Conservation (phyloP, 2,329 filamentous ascomycete genomes). For the Aspergillus costaricaensis region DNA sequence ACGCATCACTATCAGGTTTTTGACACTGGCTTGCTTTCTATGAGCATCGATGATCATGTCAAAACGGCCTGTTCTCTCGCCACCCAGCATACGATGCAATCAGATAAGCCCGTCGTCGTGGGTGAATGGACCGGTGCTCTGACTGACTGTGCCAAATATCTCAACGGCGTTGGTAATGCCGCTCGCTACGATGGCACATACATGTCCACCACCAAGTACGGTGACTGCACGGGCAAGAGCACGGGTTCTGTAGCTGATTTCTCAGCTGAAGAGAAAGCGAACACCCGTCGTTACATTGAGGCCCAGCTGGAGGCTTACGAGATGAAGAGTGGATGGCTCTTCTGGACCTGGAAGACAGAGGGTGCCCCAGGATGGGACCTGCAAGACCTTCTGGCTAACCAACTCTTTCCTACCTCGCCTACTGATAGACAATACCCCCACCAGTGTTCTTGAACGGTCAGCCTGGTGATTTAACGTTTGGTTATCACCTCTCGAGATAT, state of each 20-base stretch:
- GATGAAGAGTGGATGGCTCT: constrained; percentile 47
- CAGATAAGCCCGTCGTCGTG: constrained; percentile 67
- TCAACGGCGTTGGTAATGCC: constrained; percentile 61
- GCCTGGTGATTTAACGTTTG: background rate
- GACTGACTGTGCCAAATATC: constrained; percentile 59
- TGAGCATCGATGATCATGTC: constrained; percentile 56
- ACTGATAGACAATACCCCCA: constrained; percentile 35
- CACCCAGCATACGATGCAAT: constrained; percentile 48
- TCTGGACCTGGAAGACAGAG: constrained; percentile 56
- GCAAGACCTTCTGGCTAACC: constrained; percentile 44
- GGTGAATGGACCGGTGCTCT: constrained; percentile 70
- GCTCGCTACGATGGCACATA: constrained; percentile 61
- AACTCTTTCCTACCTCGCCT: constrained; percentile 52
- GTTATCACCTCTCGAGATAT: background rate
- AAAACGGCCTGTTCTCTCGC: constrained; percentile 59
- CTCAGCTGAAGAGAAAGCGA: constrained; percentile 36
- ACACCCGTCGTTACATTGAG: constrained; percentile 48
- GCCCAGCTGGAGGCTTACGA: constrained; percentile 50
- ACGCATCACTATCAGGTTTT: constrained; percentile 72
- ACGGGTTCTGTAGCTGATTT: constrained; percentile 51
- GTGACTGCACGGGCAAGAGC: constrained; percentile 56
- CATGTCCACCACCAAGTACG: constrained; percentile 50
- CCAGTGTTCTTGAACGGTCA: constrained; percentile 27
- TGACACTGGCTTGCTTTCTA: constrained; percentile 51
- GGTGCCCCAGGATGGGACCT: constrained; percentile 53